These are phyloP conservation scores for Phytophthora boehmeriae DNA, from an alignment of 352 stramenopile species.

Conservation along the genomic window DNA sequence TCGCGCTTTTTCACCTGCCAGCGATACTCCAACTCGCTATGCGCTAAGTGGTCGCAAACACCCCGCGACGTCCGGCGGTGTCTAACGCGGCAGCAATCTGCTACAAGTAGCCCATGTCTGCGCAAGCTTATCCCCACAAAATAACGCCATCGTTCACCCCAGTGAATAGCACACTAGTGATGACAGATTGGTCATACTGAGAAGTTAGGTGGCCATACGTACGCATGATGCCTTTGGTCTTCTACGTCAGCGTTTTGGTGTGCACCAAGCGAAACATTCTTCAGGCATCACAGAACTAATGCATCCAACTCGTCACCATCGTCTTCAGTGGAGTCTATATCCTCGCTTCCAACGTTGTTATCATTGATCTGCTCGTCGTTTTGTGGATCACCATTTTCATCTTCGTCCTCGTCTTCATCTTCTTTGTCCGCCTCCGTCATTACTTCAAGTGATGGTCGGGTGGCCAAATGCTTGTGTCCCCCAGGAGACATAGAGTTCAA, in stretches of 20 bases:
- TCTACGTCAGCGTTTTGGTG: conserved; percentile 7
- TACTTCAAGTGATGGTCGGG: conserved; percentile 12
- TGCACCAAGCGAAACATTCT: not conserved
- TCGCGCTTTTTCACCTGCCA: conserved; percentile 62
- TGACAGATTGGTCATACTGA: no score
- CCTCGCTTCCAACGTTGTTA: not conserved
- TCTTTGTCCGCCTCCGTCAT: conserved; percentile 26
- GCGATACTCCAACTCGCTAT: conserved; percentile 66
- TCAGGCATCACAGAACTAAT: not conserved
- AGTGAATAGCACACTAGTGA: no score
- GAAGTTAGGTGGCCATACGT: not conserved
- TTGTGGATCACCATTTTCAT: conserved; percentile 4
- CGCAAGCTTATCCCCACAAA: conserved; percentile 7
- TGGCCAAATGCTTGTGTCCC: not conserved
- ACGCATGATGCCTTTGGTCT: not conserved
- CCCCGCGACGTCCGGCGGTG: conserved; percentile 20
- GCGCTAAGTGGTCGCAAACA: conserved; percentile 66
- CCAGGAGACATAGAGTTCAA: conserved; percentile 1
- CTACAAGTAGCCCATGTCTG: conserved; percentile 2
- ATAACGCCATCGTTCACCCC: not conserved
- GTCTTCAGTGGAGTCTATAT: not conserved
- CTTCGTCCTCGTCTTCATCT: conserved; percentile 18
- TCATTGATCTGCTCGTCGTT: conserved; percentile 10
- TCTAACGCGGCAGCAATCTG: conserved; percentile 25
- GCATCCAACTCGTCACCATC: conserved; percentile 3